phyloP scores from a whole-genome alignment of 2,329 filamentous ascomycete species.

The Fusarium domesticum region DNA sequence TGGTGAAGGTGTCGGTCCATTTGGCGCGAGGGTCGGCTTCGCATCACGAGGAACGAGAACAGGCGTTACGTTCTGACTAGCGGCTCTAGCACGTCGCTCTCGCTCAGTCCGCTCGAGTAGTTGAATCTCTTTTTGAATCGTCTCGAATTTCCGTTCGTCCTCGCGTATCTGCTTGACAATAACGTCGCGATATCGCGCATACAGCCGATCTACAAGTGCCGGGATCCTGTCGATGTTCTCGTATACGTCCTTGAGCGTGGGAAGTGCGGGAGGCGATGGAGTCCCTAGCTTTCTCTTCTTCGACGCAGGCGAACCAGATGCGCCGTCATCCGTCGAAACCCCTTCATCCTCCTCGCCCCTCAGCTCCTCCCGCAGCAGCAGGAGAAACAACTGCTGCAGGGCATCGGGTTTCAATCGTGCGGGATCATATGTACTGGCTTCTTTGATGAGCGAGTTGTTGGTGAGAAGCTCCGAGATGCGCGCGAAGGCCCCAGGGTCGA shows the following conservation, averaged over 20 bases:
- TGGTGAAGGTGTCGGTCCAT: conserved; percentile 25
- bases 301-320: conserved; percentile 52
- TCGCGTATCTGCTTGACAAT: conserved; percentile 68
- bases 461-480: conserved; percentile 72
- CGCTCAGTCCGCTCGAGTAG: conserved; percentile 57
- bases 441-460: conserved; percentile 68
- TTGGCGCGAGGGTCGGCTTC: conserved; percentile 26
- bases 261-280: conserved; percentile 61
- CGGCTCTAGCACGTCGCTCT: conserved; percentile 37
- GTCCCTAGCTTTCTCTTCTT: conserved; percentile 74
- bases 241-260: conserved; percentile 63
- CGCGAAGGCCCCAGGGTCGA: conserved; percentile 63
- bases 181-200: conserved; percentile 68
- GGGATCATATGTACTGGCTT: conserved; percentile 69
- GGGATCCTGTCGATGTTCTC: conserved; percentile 68
- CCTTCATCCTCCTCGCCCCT: conserved; percentile 45
- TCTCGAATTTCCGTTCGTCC: conserved; percentile 66
- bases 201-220: conserved; percentile 68
- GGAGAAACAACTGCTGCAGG: conserved; percentile 74
- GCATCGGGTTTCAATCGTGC: conserved; percentile 72
- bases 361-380: conserved; percentile 71
- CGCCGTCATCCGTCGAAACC: conserved; percentile 38
- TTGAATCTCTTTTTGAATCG: conserved; percentile 64
- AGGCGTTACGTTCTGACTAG: conserved; percentile 35
- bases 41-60: conserved; percentile 33